Evolutionary conservation across 805 yeast genomes (phyloP), one percentile per base, ranked within the genome.

Genomic region (Lachancea cidri): DNA sequence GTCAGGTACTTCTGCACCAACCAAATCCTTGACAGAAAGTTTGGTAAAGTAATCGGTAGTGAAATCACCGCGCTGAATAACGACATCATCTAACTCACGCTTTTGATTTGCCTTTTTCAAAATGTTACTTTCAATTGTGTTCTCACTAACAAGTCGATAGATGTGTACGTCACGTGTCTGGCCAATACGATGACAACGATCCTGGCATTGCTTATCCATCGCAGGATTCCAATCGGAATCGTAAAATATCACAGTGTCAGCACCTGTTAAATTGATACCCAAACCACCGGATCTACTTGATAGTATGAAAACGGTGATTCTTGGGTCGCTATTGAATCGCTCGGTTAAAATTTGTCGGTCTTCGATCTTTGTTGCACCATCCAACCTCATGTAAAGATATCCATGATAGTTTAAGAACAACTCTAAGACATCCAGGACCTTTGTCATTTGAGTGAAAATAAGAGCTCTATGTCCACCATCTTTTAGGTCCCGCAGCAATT

Each of bases 221-320:
- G 98, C 95, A 2, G 99, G 99, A 59, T 93, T 93, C 98, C 98
- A 91, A 65, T 91, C 98, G 2, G 96, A 87, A 64, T 93, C 99
- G 62, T 94, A 93, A 66, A 93, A 94, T 5, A 93, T 87, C 33
- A 93, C 99, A 0, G 98, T 93, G 57, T 93, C 99, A 0, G 99
- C 99, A 58, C 98, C 99, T 0, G 98, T 93, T 49, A 93, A 68
- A 57, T 93, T 93, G 61, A 93, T 93, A 60, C 99, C 99, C 52
- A 94, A 72, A 29, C 99, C 99, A 62, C 99, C 99, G 2, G 98
- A 93, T 65, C 99, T 78, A 2, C 97, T 87, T 3, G 96, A 87
- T 40, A 93, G 64, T 37, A 93, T 93, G 55, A 93, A 93, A 15
- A 89, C 95, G 3, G 95, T 93, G 35, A 91, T 82, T 47, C 81